Evolutionary conservation across 2,329 filamentous ascomycete species (phyloP).

Genomic region (Colletotrichum spaethianum): DNA sequence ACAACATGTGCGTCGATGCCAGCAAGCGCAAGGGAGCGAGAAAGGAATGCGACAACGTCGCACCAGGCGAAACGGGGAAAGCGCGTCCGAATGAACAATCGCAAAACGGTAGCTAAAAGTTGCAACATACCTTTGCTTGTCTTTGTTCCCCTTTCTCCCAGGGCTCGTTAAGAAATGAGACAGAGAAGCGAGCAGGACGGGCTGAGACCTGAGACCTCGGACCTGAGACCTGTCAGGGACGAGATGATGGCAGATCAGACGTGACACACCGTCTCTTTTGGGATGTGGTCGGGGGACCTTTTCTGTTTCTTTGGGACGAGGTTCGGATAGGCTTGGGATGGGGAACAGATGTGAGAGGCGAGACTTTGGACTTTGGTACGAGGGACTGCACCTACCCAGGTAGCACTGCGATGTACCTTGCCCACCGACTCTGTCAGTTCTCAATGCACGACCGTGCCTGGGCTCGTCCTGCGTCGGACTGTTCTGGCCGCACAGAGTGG

Average conservation of each 20-base stretch:
- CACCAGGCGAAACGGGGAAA: slow-evolving; percentile 3
- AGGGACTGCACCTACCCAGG: slow-evolving; percentile 5
- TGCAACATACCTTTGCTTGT: slow-evolving; percentile 11
- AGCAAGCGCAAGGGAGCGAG: slow-evolving; percentile 5
- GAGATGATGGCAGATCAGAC: slow-evolving; percentile 24
- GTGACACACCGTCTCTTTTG: slow-evolving; percentile 18
- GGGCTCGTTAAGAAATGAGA: background rate
- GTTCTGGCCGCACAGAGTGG: slow-evolving; percentile 16
- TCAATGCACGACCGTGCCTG: slow-evolving; percentile 7
- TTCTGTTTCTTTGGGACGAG: slow-evolving; percentile 12
- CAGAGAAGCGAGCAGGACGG: slow-evolving; percentile 7
- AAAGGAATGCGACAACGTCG: background rate
- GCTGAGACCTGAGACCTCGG: slow-evolving; percentile 21
- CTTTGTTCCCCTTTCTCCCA: background rate
- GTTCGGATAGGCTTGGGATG: slow-evolving; percentile 8
- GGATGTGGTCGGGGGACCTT: background rate
- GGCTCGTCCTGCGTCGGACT: slow-evolving; percentile 8
- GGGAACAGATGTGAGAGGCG: background rate
- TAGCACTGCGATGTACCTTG: slow-evolving; percentile 11
- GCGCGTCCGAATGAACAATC: slow-evolving; percentile 6
- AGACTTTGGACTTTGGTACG: background rate
- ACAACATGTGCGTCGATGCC: background rate
- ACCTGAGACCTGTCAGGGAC: slow-evolving; percentile 24
- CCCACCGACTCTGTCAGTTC: background rate
- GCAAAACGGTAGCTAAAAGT: background rate